Base-by-base conservation (phyloP, 1,284 basidiomycete species). In the Leccinum fallax region DNA sequence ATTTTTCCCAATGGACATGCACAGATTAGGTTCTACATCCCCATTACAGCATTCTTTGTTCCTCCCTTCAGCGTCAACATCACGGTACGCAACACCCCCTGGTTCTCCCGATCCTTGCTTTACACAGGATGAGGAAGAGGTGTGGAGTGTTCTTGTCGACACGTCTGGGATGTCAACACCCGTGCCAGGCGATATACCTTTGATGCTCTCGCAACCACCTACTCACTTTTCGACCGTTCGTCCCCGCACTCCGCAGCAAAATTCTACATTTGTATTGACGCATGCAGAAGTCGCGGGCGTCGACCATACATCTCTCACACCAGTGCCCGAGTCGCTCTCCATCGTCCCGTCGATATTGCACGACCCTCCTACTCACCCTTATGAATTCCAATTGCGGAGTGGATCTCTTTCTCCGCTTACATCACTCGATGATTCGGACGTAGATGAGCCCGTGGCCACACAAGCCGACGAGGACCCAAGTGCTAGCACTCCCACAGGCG, bases 81-180 rank as follows among this genome's bases (percentile, higher is more conserved):
- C 60, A 19, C 57, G 55, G 24, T 52, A 60, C 13, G 4, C 30
- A 9, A 67, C 70, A 1, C 68, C 71, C 8, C 46, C 63, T 2
- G 60, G 54, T 34, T 57, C 53, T 32, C 19, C 26, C 9, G 28
- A 24, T 32, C 40, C 59, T 3, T 13, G 34, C 13, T 61, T 40
- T 2, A 32, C 51, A 10, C 61, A 51, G 34, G 71, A 74, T 11
- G 70, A 74, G 49, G 62, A 65, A 9, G 71, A 71, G n/a, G 65
- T 71, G 2, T 61, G 60, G 64, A 52, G 16, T 46, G 40, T 63
- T 15, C 71, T 72, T 19, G 28, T 48, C 4, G 54, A 26, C 8
- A 21, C 21, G 6, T 73, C 70, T 9, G 58, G 57, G 13, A 38
- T 54, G 21, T 69, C 63, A 21, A 68, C 68, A 6, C 63, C 67